A percentile compares a stretch with the other conserved stretches of the same genome.
Evolutionary conservation across 2,329 filamentous ascomycete species (phyloP).

Genomic region (Fusarium coffeatum): DNA sequence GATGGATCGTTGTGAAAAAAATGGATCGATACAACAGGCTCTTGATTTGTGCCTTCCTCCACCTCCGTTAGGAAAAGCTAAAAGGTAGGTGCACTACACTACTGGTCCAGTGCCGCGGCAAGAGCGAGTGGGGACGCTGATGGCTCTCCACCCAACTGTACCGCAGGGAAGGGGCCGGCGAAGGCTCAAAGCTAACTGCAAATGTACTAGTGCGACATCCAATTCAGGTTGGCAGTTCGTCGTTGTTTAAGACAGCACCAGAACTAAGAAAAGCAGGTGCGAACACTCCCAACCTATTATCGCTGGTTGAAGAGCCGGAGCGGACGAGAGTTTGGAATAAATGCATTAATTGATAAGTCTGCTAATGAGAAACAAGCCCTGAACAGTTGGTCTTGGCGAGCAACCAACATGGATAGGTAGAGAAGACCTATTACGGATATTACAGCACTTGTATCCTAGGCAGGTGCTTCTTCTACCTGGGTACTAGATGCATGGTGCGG

Average conservation of each 20-base stretch:
- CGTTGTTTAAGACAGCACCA: constrained; percentile 10
- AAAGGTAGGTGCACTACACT: neutral
- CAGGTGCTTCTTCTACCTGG: neutral
- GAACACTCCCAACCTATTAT: neutral
- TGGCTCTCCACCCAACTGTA: constrained; percentile 15
- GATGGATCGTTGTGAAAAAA: constrained; percentile 7
- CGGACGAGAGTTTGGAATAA: neutral
- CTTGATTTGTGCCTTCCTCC: constrained; percentile 6
- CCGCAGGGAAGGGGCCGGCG: constrained; percentile 23
- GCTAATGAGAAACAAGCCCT: neutral
- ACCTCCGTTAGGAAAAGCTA: neutral
- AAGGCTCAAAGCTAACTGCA: constrained; percentile 6
- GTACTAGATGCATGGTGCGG: neutral
- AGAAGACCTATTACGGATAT: neutral
- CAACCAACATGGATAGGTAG: neutral
- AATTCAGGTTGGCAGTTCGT: constrained; percentile 25
- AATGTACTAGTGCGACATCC: constrained; percentile 5
- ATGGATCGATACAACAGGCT: constrained; percentile 2
- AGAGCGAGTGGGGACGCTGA: constrained; percentile 33
- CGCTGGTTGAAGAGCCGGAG: neutral
- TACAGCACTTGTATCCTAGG: neutral
- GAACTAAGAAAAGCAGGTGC: constrained; percentile 16
- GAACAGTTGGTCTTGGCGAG: neutral
- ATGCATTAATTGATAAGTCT: neutral
- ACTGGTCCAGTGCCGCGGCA: constrained; percentile 34